phyloP scores from a whole-genome alignment of 148 eudicot species.

The Polygonum maritimum region DNA sequence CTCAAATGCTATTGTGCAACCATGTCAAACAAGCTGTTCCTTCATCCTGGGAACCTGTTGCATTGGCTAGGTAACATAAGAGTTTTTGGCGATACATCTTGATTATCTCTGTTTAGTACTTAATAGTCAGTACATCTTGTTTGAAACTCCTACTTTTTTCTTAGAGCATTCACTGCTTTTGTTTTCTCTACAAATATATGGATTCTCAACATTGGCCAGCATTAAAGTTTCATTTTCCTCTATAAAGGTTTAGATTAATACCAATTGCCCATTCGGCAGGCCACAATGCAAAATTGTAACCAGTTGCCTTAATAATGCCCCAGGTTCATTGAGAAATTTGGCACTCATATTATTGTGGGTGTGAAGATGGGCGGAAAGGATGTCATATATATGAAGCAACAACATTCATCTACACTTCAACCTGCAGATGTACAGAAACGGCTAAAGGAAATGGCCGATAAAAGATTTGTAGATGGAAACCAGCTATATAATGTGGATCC shows the following conservation, averaged over 20 bases:
- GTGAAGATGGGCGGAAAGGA: conserved; percentile 98
- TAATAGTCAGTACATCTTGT: not conserved
- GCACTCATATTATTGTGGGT: conserved; percentile 92
- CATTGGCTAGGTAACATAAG: conserved; percentile 67
- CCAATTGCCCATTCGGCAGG: not conserved
- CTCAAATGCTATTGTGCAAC: conserved; percentile 77
- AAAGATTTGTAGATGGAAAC: conserved; percentile 57
- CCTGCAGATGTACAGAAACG: conserved; percentile 89
- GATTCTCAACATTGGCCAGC: not conserved
- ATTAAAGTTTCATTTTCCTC: not conserved
- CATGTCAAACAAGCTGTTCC: conserved; percentile 93
- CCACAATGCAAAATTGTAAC: not conserved
- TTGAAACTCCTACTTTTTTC: not conserved
- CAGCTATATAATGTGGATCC: conserved; percentile 43
- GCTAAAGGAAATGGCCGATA: conserved; percentile 82
- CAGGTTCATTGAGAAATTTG: conserved; percentile 89
- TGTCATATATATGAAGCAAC: conserved; percentile 84
- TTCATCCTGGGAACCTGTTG: conserved; percentile 93
- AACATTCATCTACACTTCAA: conserved; percentile 75
- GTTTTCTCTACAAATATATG: not conserved
- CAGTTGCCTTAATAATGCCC: not conserved
- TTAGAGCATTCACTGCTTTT: not conserved
- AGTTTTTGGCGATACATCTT: conserved; percentile 1
- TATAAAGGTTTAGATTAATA: not conserved
- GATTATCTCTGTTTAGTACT: not conserved